A percentile compares a stretch with the other conserved stretches of the same genome.
Conservation (phyloP, 2,329 filamentous ascomycete genomes). For the Rachicladosporium sp. region DNA sequence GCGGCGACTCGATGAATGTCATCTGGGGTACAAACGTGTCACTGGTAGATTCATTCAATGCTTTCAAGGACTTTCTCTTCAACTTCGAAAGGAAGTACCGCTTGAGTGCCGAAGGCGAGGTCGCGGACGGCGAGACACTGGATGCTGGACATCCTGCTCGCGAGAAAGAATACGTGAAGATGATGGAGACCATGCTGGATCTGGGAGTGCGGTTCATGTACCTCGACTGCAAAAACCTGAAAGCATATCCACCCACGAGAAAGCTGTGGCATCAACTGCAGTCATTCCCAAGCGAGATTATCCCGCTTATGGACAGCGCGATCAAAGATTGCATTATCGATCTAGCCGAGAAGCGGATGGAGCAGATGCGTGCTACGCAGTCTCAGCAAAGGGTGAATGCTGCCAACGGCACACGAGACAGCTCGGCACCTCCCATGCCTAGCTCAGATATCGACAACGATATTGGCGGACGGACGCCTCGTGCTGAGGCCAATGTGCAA, state of each 20-base stretch:
- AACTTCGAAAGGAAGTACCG: constrained; percentile 93
- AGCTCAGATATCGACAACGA: constrained; percentile 57
- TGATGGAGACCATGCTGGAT: constrained; percentile 81
- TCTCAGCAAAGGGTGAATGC: constrained; percentile 14
- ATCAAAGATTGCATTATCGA: constrained; percentile 91
- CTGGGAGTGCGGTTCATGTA: constrained; percentile 77
- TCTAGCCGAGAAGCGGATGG: constrained; percentile 67
- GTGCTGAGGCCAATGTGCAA: constrained; percentile 24
- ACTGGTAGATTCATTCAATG: constrained; percentile 72
- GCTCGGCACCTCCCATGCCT: constrained; percentile 64
- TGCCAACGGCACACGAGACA: constrained; percentile 28
- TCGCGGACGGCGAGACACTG: constrained; percentile 57
- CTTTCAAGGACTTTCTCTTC: constrained; percentile 83
- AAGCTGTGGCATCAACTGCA: constrained; percentile 95
- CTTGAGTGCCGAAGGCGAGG: constrained; percentile 75
- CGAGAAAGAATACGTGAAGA: constrained; percentile 69
- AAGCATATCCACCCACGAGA: constrained; percentile 79
- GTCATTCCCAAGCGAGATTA: constrained; percentile 88
- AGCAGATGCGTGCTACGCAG: constrained; percentile 40
- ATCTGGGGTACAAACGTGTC: constrained; percentile 98
- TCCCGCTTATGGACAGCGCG: constrained; percentile 90
- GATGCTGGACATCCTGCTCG: constrained; percentile 56
- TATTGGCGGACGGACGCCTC: constrained; percentile 21
- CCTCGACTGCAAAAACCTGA: constrained; percentile 77
- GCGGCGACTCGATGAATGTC: constrained; percentile 66